Conservation (phyloP, 2,329 filamentous ascomycete species). For the Aureobasidium sp. region DNA sequence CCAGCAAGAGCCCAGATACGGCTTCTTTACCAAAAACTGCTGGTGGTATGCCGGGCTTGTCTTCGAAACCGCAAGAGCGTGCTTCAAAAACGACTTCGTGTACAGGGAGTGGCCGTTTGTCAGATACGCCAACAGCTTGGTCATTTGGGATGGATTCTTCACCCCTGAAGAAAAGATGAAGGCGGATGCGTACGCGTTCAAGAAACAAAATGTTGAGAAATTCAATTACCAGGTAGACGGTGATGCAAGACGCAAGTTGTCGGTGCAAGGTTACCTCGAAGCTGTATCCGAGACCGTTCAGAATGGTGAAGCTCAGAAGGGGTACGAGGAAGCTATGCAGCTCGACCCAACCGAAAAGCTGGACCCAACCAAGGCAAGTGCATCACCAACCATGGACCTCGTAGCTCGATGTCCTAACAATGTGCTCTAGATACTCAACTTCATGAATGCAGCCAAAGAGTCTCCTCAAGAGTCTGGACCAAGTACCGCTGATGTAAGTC, state of each 20-base stretch:
- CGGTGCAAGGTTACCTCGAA: background rate
- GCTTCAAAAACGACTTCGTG: too few species aligned
- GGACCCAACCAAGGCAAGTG: background rate
- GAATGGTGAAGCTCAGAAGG: too few species aligned
- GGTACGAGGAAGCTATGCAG: background rate
- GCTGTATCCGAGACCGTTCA: too few species aligned
- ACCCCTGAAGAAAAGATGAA: background rate
- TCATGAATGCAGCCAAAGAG: background rate
- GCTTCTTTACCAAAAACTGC: background rate
- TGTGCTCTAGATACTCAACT: too few species aligned
- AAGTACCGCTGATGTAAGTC: background rate
- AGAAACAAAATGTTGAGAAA: too few species aligned
- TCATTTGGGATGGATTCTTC: background rate
- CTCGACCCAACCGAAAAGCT: background rate
- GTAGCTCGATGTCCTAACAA: too few species aligned
- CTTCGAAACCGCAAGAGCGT: too few species aligned
- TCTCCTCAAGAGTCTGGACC: background rate
- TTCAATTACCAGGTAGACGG: too few species aligned
- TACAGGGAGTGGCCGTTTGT: background rate
- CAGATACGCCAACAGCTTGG: background rate
- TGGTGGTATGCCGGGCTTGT: too few species aligned
- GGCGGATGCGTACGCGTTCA: too few species aligned
- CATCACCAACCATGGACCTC: too few species aligned
- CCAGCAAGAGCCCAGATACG: background rate
- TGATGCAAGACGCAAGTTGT: background rate